These are phyloP conservation scores for Metahyphopichia silvanorum DNA, from an alignment of 805 yeast species.

Conservation along the genomic window DNA sequence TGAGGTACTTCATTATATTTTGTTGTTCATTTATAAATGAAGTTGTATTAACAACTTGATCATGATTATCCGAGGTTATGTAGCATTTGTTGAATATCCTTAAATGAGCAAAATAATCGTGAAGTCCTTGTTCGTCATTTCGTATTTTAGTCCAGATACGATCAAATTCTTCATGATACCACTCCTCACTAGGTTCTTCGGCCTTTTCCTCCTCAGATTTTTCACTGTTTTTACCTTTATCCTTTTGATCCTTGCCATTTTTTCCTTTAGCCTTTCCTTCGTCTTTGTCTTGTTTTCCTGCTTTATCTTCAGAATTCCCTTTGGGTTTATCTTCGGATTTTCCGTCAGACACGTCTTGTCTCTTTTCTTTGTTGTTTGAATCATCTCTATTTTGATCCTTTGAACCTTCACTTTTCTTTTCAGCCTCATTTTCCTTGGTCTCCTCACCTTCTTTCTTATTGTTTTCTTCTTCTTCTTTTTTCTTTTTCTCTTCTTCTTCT, in stretches of 20 bases:
- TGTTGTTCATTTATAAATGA: constrained; percentile 6
- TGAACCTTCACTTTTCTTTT: constrained; percentile 2
- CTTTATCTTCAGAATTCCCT: too few species aligned
- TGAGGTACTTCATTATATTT: constrained; percentile 3
- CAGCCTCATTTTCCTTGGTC: constrained; percentile 3
- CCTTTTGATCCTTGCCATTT: background rate
- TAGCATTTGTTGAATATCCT: constrained; percentile 22
- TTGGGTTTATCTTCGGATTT: constrained; percentile 3
- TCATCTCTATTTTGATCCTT: constrained; percentile 5
- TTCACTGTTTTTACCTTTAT: background rate
- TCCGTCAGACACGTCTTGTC: constrained; percentile 3
- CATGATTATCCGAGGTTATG: constrained; percentile 5
- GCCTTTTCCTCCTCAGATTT: background rate
- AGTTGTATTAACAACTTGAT: background rate
- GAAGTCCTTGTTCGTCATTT: constrained; percentile 18
- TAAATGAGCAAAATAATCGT: constrained; percentile 20
- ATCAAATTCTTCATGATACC: constrained; percentile 4
- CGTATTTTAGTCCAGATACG: constrained; percentile 12
- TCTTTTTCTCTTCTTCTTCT: background rate
- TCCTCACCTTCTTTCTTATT: constrained; percentile 3
- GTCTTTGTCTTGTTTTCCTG: constrained; percentile 1
- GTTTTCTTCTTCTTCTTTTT: constrained; percentile 4
- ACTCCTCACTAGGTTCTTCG: constrained; percentile 4
- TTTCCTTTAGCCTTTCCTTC: background rate
- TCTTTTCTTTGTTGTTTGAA: background rate